These are phyloP conservation scores for Tolypocladium sp. DNA, from an alignment of 2,329 filamentous ascomycete genomes.

Conservation along the genomic window DNA sequence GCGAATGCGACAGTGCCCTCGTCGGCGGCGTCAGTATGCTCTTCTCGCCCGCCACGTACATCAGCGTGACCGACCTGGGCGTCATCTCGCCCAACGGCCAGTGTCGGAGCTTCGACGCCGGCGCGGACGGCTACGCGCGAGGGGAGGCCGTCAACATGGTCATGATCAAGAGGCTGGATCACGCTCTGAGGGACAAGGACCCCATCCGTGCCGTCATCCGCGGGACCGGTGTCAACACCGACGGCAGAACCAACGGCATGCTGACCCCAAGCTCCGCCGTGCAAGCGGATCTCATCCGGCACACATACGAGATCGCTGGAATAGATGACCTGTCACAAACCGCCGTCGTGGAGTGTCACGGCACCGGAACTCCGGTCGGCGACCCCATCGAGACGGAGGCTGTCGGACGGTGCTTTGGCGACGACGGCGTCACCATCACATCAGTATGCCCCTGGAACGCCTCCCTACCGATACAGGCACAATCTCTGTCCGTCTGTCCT, in stretches of 20 bases:
- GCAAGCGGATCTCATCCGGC: conserved; percentile 20
- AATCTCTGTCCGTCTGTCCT: background rate
- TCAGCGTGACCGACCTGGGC: conserved; percentile 2
- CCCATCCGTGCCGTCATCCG: conserved; percentile 11
- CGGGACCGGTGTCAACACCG: conserved; percentile 20
- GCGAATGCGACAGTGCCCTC: conserved; percentile 14
- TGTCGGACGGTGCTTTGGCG: conserved; percentile 17
- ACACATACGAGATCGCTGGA: conserved; percentile 14
- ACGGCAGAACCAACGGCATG: conserved; percentile 30
- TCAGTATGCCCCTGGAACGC: conserved; percentile 7
- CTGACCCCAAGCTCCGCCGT: conserved; percentile 22
- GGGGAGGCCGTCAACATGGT: conserved; percentile 27
- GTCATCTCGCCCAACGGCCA: conserved; percentile 12
- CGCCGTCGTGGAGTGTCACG: conserved; percentile 10
- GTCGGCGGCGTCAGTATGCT: conserved; percentile 14
- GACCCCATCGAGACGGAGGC: conserved; percentile 28
- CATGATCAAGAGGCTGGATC: conserved; percentile 29
- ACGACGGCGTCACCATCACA: conserved; percentile 8
- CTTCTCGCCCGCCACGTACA: conserved; percentile 7
- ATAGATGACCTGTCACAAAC: conserved; percentile 7
- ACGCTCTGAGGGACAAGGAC: conserved; percentile 25
- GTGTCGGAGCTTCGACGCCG: conserved; percentile 18
- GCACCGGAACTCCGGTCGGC: conserved; percentile 27
- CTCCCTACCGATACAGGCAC: too few relatives aligned
- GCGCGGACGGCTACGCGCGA: conserved; percentile 30